Evolutionary conservation across 2,329 filamentous ascomycete genomes (phyloP), one percentile per base, ranked within the genome.

Genomic region (Ceratocystis destructans): DNA sequence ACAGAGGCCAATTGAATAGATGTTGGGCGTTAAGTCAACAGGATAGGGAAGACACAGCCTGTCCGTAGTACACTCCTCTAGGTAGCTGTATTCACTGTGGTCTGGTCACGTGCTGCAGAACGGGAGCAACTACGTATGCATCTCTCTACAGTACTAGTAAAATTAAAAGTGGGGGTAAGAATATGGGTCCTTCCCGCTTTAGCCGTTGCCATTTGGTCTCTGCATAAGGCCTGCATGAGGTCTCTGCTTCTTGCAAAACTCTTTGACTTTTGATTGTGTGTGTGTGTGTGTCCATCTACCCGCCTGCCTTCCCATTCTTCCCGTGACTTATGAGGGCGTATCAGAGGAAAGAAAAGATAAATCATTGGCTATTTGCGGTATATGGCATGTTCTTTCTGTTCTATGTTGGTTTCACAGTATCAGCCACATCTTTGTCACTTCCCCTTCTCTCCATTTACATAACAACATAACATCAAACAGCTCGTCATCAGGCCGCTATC

Each of bases 121-220:
- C 33, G 33, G 53, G 8, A 57, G 53, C 15, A 57, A 17, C 22
- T 22, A 57, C 31, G 20, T 28, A 33, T 57, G 53, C 10, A 22
- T 22, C 3, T 50, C n/a, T 50, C 17, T 50, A 20, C 8, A 22
- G 46, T 50, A 20, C 46, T n/a, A 12, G 17, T 4, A 22, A n/a
- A 8, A 50, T 37, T 37, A 50, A 28, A 28, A 57, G 53, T 28
- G 53, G 53, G 10, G 10, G 12, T n/a, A 15, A 12, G 25, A 15
- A 57, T 22, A 57, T 57, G 53, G 53, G 53, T 57, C 53, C 53
- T 57, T 57, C 53, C 53, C 53, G 53, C 53, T 57, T 57, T 57
- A 57, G 25, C 53, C 22, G 22, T 57, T 57, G 53, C 53, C 53
- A 57, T 57, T 57, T 57, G 53, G 31, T 57, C 53, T 57, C 53